Percentiles rank a stretch among this genome's conserved stretches.
phyloP scores from a whole-genome alignment of 345 rosid genomes.

The Syzygium aqueum region DNA sequence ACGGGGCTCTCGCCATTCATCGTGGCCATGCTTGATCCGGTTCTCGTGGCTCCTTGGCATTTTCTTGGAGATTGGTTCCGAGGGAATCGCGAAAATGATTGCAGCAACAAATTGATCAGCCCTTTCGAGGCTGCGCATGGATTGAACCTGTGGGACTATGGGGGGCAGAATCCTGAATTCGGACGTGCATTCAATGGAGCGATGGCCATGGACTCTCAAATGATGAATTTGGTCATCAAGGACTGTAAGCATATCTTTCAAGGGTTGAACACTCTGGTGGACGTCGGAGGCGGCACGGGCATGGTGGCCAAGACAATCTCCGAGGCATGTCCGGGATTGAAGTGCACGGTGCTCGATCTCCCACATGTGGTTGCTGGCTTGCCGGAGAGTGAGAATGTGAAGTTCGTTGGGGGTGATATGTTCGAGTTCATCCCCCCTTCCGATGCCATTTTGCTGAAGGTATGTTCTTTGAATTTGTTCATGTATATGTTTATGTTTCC shows the following conservation, averaged over 20 bases:
- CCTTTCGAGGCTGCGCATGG: conserved; percentile 29
- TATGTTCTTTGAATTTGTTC: neutral
- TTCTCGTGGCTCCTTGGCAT: conserved; percentile 14
- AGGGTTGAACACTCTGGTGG: conserved; percentile 28
- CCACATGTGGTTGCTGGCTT: conserved; percentile 28
- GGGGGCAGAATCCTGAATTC: conserved; percentile 10
- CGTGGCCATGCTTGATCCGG: conserved; percentile 15
- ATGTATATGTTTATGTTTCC: neutral
- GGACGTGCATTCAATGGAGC: conserved; percentile 10
- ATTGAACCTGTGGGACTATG: conserved; percentile 11
- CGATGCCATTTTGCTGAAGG: conserved; percentile 35
- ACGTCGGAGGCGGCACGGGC: conserved; percentile 45
- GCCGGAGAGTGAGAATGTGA: conserved; percentile 11
- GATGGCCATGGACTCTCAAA: conserved; percentile 34
- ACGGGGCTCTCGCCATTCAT: conserved; percentile 26
- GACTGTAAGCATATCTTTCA: conserved; percentile 27
- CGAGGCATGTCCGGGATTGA: conserved; percentile 10
- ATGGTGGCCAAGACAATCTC: conserved; percentile 21
- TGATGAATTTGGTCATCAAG: conserved; percentile 14
- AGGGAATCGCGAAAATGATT: neutral
- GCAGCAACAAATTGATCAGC: neutral
- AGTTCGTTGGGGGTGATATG: conserved; percentile 35
- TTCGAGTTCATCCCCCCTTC: conserved; percentile 29
- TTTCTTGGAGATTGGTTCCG: conserved; percentile 21
- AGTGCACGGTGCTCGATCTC: conserved; percentile 36